Evolutionary conservation across 2,329 filamentous ascomycete genomes (phyloP).

Genomic region (Colletotrichum abscissum): DNA sequence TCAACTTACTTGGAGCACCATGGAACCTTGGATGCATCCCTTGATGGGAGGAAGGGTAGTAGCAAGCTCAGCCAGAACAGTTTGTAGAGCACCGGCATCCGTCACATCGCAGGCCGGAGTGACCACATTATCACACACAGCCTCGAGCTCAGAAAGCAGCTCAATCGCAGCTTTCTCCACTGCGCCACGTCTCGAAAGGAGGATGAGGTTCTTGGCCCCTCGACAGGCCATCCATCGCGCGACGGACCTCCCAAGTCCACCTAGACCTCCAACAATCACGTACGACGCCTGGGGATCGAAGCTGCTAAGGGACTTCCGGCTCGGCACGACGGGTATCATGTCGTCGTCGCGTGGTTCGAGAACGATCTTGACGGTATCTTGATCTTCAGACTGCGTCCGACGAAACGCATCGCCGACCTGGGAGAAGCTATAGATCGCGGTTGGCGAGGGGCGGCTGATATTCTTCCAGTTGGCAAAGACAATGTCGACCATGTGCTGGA

Average conservation of each 20-base stretch:
- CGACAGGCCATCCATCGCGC: constrained; percentile 41
- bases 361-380: background rate
- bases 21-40: constrained; percentile 35
- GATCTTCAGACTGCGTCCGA: constrained; percentile 29
- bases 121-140: constrained; percentile 13
- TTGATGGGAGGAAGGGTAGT: constrained; percentile 29
- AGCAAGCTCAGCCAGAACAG: background rate
- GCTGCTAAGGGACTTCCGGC: background rate
- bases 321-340: constrained; percentile 7
- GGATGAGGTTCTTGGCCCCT: constrained; percentile 43
- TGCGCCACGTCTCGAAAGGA: constrained; percentile 43
- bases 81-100: constrained; percentile 10
- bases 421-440: background rate
- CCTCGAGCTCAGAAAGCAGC: constrained; percentile 36
- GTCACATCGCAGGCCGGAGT: constrained; percentile 38
- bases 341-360: constrained; percentile 16
- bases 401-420: constrained; percentile 37
- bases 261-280: constrained; percentile 37
- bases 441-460: background rate
- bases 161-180: constrained; percentile 32
- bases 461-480: constrained; percentile 49
- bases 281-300: constrained; percentile 33
- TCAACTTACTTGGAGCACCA: constrained; percentile 38
- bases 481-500: constrained; percentile 38
- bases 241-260: constrained; percentile 41